Evolutionary conservation across 2,329 filamentous ascomycete species (phyloP), one percentile per base, ranked within the genome.

Genomic region (Ascocoryne sarcoides): DNA sequence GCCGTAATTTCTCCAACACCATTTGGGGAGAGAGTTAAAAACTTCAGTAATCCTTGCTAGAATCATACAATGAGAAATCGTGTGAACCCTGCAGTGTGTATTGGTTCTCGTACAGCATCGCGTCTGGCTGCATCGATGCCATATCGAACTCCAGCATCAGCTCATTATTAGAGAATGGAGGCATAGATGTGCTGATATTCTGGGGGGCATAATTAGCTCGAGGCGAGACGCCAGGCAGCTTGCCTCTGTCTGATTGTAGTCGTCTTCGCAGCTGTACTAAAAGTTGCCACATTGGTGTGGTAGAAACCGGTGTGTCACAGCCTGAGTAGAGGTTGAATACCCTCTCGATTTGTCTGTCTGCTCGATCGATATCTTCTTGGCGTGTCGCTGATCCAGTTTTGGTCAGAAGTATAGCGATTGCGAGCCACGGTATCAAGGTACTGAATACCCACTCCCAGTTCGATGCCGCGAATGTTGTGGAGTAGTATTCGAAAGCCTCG

Each of bases 391-490:
- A 36, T 0, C 44, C 44, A 2, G 42, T 23, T 18, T 48, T 32
- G 2, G 44, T 46, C 2, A 50, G 14, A 1, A 44, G 20, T 5
- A 52, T 47, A 0, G 50, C 42, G 7, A 47, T 40, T 5, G 50
- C 50, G 16, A 48, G 46, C 42, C 44, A 52, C 5, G 50, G 48
- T n/a, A 52, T 36, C 1, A 34, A 23, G 26, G 42, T 45, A 14
- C 38, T 20, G 33, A 52, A 47, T 10, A 50, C 19, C 46, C 46
- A 50, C 19, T 43, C 44, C 44, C 47, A 50, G n/a, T 44, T 43
- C 0, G 32, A 18, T 7, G 42, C 14, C 2, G 36, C 9, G 21
- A 49, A 50, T 2, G 37, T 42, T 18, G 10, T 36, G 15, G 31
- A 40, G 30, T 50, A 43, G 19, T 46, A 47, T 26, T 48, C 37